Conservation (phyloP, 2,329 filamentous ascomycete species). For the Zasmidium angulare region DNA sequence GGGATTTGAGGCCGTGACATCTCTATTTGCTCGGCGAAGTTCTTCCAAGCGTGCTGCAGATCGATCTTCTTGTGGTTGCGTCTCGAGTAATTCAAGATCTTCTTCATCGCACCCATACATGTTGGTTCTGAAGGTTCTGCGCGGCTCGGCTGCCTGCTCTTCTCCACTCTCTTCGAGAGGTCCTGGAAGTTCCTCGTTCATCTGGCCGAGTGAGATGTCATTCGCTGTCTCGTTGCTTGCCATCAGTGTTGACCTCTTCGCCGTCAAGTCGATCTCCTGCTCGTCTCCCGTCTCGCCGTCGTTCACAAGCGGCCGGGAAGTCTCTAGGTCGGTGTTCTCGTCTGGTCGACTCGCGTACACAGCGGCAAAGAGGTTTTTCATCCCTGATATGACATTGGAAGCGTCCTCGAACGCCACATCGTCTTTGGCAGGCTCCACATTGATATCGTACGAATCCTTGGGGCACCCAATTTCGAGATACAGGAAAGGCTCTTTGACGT, state of each 20-base stretch:
- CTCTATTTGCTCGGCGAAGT: slow-evolving; percentile 32
- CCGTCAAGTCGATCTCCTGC: too few species aligned
- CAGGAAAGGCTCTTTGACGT: slow-evolving; percentile 59
- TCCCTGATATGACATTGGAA: slow-evolving; percentile 42
- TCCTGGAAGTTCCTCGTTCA: neutral
- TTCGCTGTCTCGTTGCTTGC: neutral
- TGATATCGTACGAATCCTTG: slow-evolving; percentile 65
- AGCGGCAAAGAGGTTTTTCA: slow-evolving; percentile 45
- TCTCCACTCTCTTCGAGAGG: neutral
- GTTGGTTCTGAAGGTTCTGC: slow-evolving; percentile 26
- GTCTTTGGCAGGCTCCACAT: slow-evolving; percentile 70
- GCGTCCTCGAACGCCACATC: slow-evolving; percentile 68
- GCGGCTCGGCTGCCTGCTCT: neutral
- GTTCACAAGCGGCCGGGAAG: neutral
- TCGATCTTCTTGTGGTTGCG: slow-evolving; percentile 16
- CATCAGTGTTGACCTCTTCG: too few species aligned
- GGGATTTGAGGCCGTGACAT: slow-evolving; percentile 45
- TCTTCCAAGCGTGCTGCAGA: slow-evolving; percentile 32
- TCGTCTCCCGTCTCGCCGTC: too few species aligned
- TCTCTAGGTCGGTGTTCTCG: neutral
- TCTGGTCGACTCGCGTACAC: slow-evolving; percentile 18
- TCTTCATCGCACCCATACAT: slow-evolving; percentile 41
- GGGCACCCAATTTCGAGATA: slow-evolving; percentile 64
- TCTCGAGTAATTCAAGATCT: slow-evolving; percentile 27
- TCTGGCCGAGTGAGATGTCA: neutral